Percentiles rank a stretch among this genome's conserved stretches.
Conservation (phyloP, 2,329 filamentous ascomycete species). For the Lachnellula willkommii region DNA sequence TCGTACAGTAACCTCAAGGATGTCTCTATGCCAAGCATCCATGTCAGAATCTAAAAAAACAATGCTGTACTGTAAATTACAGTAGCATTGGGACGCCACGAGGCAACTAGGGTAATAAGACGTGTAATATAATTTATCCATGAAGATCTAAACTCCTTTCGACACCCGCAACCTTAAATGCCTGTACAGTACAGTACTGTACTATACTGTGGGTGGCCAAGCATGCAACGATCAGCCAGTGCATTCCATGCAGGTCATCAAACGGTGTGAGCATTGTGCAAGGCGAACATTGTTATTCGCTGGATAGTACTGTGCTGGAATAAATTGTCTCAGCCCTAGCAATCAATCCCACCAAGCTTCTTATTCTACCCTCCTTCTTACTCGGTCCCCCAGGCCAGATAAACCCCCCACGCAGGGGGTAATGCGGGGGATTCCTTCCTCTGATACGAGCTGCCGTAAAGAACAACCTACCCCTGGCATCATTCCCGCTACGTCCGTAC, state of each 20-base stretch:
- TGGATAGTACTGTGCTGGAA: background rate
- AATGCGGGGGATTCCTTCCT: too few relatives aligned
- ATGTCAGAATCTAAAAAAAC: background rate
- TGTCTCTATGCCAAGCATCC: background rate
- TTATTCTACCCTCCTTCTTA: too few relatives aligned
- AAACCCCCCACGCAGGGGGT: too few relatives aligned
- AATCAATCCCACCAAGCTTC: too few relatives aligned
- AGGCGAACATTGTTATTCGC: background rate
- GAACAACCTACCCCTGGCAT: too few relatives aligned
- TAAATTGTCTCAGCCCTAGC: background rate
- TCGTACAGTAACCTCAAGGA: background rate
- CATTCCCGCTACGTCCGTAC: too few relatives aligned
- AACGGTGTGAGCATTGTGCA: background rate
- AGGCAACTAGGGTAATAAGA: background rate
- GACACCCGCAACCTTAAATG: background rate
- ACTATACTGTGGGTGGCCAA: too few relatives aligned
- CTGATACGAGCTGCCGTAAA: too few relatives aligned
- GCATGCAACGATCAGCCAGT: background rate
- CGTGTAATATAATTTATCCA: background rate
- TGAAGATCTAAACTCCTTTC: background rate
- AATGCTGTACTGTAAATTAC: background rate
- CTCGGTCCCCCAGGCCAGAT: too few relatives aligned
- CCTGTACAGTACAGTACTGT: too few relatives aligned
- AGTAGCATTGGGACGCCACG: background rate
- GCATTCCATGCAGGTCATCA: background rate